A percentile compares a stretch with the other conserved stretches of the same genome.
Evolutionary conservation across 2,329 filamentous ascomycete species (phyloP).

Genomic region (Neopestalotiopsis sp.): DNA sequence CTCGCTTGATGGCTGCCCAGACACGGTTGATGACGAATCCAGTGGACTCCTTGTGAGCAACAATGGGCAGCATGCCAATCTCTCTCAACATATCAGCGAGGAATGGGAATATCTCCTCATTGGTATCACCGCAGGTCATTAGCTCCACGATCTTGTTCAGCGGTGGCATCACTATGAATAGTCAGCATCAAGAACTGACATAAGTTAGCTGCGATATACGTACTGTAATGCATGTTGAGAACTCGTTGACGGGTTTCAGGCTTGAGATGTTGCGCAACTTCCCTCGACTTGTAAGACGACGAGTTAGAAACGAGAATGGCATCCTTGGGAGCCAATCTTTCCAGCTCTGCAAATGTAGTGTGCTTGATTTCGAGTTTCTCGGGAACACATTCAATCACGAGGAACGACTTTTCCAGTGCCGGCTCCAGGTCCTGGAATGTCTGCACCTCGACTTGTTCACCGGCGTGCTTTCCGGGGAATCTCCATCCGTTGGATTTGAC

Average conservation of each 20-base stretch:
- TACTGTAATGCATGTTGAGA: constrained; percentile 40
- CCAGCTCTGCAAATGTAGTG: constrained; percentile 33
- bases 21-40: constrained; percentile 43
- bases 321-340: constrained; percentile 32
- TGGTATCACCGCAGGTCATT: constrained; percentile 39
- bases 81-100: constrained; percentile 33
- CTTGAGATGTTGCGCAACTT: constrained; percentile 30
- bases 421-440: constrained; percentile 17
- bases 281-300: constrained; percentile 35
- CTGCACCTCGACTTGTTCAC: constrained; percentile 6
- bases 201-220: background rate
- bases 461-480: constrained; percentile 28
- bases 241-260: constrained; percentile 31
- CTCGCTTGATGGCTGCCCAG: constrained; percentile 42
- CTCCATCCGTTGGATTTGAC: constrained; percentile 40
- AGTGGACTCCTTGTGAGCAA: constrained; percentile 34
- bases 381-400: constrained; percentile 40
- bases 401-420: constrained; percentile 17
- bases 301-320: constrained; percentile 39
- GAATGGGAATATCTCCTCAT: constrained; percentile 35
- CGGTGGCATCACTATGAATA: constrained; percentile 34
- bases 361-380: constrained; percentile 38
- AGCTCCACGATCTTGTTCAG: constrained; percentile 39
- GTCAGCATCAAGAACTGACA: background rate
- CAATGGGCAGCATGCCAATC: constrained; percentile 35